Base-by-base conservation (phyloP, 2,329 filamentous ascomycete genomes). In the Fusarium mangiferae region DNA sequence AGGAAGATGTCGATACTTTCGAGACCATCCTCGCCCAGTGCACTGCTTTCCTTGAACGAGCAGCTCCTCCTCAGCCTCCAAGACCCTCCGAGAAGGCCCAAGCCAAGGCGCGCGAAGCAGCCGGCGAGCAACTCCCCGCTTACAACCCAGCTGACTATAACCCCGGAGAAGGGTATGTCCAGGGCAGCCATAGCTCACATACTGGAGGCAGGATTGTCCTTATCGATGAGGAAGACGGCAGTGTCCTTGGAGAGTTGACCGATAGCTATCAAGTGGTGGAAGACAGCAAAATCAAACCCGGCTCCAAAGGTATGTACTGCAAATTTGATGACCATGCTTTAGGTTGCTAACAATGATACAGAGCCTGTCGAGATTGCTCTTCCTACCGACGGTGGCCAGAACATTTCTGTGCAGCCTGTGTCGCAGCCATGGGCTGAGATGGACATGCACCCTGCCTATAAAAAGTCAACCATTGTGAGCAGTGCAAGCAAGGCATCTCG, bases 1-100 rank as follows among this genome's bases (percentile, higher is more conserved):
- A 98, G 82, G 95, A 98, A 81, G 96, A 98, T 81, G 88, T 97
- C 46, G 95, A 98, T 80, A 98, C 96, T 2, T 98, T 98, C 79
- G 96, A 98, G 86, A 98, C 96, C 7, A 98, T 98, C 74, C 88
- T 98, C 57, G 96, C 96, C n/a, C 95, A 98, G 84, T 98, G 96
- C 83, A 98, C 96, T 5, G 94, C 96, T 5, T 98, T 99, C 82
- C 89, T 98, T 9, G 96, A 98, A 82, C 91, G 95, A 49, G 92
- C 94, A 15, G 87, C 91, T 45, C 90, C 93, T 12, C 91, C 89
- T 15, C 84, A 82, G 24, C 66, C 65, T 72, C 70, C 80, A 35
- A 77, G 76, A 68, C 76, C 60, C 51, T 77, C 80, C 70, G 80
- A 83, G 76, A 81, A 80, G 11, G 75, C 79, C 36, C 79, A 74